Evolutionary conservation across 306 rosid genomes (phyloP).

Genomic region (Rosa multiflora): DNA sequence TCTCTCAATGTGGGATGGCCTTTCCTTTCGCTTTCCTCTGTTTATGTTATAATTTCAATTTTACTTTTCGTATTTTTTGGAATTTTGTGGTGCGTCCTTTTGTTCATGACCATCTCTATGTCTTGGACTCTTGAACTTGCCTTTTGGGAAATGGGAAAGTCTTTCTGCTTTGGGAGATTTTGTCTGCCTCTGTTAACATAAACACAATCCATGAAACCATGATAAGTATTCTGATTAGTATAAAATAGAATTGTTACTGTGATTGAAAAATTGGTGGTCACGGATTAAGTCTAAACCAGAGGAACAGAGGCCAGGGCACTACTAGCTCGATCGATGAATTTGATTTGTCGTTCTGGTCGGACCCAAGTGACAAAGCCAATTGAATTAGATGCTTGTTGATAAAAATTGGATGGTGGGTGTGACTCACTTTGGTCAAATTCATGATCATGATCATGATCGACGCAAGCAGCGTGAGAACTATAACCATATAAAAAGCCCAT

Average conservation of each 20-base stretch:
- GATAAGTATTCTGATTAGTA: neutral
- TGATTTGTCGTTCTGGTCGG: conserved; percentile 15
- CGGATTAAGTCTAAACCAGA: conserved; percentile 9
- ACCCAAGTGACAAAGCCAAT: conserved; percentile 30
- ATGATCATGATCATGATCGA: conserved; percentile 11
- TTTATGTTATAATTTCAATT: neutral
- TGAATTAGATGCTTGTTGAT: conserved; percentile 23
- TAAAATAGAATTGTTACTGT: neutral
- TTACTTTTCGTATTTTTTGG: conserved; percentile 7
- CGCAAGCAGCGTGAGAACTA: neutral
- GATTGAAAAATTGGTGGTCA: neutral
- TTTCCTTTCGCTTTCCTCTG: neutral
- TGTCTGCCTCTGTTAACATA: neutral
- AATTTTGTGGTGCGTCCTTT: conserved; percentile 20
- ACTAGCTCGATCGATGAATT: conserved; percentile 11
- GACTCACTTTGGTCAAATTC: conserved; percentile 31
- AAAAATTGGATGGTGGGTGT: conserved; percentile 31
- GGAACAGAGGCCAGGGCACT: neutral
- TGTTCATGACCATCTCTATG: conserved; percentile 27
- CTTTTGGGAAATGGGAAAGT: conserved; percentile 20
- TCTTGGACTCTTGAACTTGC: conserved; percentile 14
- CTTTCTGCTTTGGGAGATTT: conserved; percentile 25
- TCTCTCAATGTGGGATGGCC: conserved; percentile 23
- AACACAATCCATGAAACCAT: neutral
- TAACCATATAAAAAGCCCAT: neutral